Percentiles rank a stretch among this genome's conserved stretches.
phyloP scores from a whole-genome alignment of 495 filamentous ascomycete genomes.

The Pyrenopolyporus hunteri region DNA sequence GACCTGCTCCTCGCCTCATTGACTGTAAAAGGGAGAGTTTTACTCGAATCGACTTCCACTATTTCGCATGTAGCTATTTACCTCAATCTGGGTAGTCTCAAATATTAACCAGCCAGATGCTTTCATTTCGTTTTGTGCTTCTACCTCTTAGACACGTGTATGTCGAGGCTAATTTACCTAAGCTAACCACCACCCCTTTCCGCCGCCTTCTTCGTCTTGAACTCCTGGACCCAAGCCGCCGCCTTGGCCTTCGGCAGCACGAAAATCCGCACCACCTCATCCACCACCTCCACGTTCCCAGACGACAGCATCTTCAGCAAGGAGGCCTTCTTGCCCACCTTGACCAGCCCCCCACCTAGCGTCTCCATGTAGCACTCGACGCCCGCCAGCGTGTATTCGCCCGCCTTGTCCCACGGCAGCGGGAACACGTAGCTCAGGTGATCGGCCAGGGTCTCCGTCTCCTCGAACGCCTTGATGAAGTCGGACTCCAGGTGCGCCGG shows the following conservation, averaged over 20 bases:
- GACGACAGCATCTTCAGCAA: slow-evolving; percentile 74
- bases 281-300: slow-evolving; percentile 85
- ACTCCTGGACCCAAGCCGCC: slow-evolving; percentile 77
- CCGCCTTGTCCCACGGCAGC: slow-evolving; percentile 77
- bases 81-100: too few relatives aligned
- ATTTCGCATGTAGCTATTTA: too few relatives aligned
- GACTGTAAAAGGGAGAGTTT: too few relatives aligned
- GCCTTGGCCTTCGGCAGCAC: slow-evolving; percentile 75
- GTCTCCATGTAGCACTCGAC: slow-evolving; percentile 97
- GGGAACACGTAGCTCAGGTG: slow-evolving; percentile 83
- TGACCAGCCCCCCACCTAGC: slow-evolving; percentile 75
- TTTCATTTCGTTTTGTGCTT: background rate
- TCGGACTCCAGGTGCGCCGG: slow-evolving; percentile 78
- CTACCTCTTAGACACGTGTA: background rate
- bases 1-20: too few relatives aligned
- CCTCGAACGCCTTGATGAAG: slow-evolving; percentile 84
- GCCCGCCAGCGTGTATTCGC: slow-evolving; percentile 64
- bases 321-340: slow-evolving; percentile 83
- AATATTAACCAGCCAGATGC: too few relatives aligned
- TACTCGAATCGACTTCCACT: too few relatives aligned
- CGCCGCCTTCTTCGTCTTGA: slow-evolving; percentile 71
- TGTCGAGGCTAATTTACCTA: background rate
- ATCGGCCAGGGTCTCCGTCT: slow-evolving; percentile 69
- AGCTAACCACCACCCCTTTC: slow-evolving; percentile 35
- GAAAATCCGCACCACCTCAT: slow-evolving; percentile 80